A percentile compares a stretch with the other conserved stretches of the same genome.
phyloP scores from a whole-genome alignment of 2,329 filamentous ascomycete genomes.

The Leptodontidium sp. region DNA sequence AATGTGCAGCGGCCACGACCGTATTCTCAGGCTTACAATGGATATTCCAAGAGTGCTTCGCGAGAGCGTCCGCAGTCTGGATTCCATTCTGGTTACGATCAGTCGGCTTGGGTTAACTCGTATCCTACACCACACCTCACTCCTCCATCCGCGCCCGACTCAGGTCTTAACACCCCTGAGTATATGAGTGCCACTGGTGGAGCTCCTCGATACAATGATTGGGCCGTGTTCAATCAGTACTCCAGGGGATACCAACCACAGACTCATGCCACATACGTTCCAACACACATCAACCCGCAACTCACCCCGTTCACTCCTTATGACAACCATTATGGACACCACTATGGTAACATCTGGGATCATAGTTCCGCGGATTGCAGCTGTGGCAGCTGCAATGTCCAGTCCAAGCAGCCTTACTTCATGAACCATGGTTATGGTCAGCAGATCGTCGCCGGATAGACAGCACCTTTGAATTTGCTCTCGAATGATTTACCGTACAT shows the following conservation, averaged over 20 bases:
- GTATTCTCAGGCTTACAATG: slow-evolving; percentile 51
- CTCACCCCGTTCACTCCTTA: slow-evolving; percentile 57
- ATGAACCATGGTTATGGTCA: slow-evolving; percentile 51
- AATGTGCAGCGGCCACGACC: slow-evolving; percentile 59
- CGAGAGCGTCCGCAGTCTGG: slow-evolving; percentile 43
- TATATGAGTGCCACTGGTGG: slow-evolving; percentile 55
- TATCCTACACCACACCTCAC: slow-evolving; percentile 52
- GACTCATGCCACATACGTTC: slow-evolving; percentile 48
- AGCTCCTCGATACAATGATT: slow-evolving; percentile 61
- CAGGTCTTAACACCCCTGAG: slow-evolving; percentile 61
- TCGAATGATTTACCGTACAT: slow-evolving; percentile 10
- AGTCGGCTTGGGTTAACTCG: slow-evolving; percentile 45
- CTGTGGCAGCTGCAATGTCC: slow-evolving; percentile 57
- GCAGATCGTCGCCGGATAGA: slow-evolving; percentile 55
- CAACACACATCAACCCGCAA: slow-evolving; percentile 55
- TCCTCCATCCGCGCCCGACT: slow-evolving; percentile 61
- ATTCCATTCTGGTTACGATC: slow-evolving; percentile 44
- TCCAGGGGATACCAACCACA: slow-evolving; percentile 49
- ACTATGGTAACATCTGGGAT: slow-evolving; percentile 52
- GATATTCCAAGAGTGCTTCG: slow-evolving; percentile 56
- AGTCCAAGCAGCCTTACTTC: slow-evolving; percentile 56
- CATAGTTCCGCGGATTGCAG: slow-evolving; percentile 55
- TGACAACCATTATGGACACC: slow-evolving; percentile 47
- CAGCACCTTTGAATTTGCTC: slow-evolving; percentile 4
- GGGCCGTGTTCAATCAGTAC: slow-evolving; percentile 58